Percentiles rank a stretch among this genome's conserved stretches.
phyloP scores from a whole-genome alignment of 140 eudicot genomes.

The Stevia rebaudiana region DNA sequence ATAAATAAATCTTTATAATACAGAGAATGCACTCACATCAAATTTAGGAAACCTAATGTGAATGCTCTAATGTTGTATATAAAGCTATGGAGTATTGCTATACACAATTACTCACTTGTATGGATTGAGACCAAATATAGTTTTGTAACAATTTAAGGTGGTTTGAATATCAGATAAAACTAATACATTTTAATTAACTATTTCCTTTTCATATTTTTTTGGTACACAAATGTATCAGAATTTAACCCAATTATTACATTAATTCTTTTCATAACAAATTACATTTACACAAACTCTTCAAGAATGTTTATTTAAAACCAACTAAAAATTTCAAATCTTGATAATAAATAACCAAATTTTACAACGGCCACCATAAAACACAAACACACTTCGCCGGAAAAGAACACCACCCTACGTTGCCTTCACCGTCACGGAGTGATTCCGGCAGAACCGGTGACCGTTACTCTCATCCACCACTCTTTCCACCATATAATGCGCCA shows the following conservation, averaged over 20 bases:
- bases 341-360: conserved; percentile 30
- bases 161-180: too few relatives aligned
- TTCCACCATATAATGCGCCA: conserved; percentile 76
- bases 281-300: conserved; percentile 13
- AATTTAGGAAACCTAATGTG: too few relatives aligned
- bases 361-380: conserved; percentile 20
- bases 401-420: conserved; percentile 9
- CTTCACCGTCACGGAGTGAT: conserved; percentile 19
- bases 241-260: too few relatives aligned
- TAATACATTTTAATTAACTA: too few relatives aligned
- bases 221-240: not conserved
- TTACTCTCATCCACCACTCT: conserved; percentile 47
- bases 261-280: conserved; percentile 10
- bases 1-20: too few relatives aligned
- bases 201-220: too few relatives aligned
- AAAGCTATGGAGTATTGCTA: too few relatives aligned
- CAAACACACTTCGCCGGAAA: not conserved
- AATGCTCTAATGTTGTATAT: too few relatives aligned
- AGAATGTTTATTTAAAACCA: conserved; percentile 20
- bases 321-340: conserved; percentile 27
- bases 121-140: too few relatives aligned
- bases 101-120: too few relatives aligned
- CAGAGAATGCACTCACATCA: too few relatives aligned
- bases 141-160: too few relatives aligned
- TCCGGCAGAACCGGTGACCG: conserved; percentile 54